phyloP scores from a whole-genome alignment of 345 rosid species.

The Turnera subulata region DNA sequence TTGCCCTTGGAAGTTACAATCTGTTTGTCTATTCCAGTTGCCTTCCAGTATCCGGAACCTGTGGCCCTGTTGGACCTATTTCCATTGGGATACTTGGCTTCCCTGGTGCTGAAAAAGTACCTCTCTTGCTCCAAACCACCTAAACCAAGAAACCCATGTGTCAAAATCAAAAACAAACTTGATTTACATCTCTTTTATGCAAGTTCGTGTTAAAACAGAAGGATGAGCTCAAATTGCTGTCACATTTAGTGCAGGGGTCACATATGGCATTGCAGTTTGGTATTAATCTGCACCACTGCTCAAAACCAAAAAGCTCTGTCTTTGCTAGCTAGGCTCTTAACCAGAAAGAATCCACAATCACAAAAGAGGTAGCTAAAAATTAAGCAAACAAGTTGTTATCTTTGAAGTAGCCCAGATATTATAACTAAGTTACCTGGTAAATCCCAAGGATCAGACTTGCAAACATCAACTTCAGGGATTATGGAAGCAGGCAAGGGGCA shows the following conservation, averaged over 20 bases:
- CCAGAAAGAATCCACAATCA: no score
- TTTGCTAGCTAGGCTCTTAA: no score
- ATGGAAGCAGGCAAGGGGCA: conserved; percentile 80
- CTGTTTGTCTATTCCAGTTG: conserved; percentile 85
- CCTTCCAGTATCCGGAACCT: conserved; percentile 88
- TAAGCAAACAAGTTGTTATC: neutral
- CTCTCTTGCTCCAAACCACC: conserved; percentile 88
- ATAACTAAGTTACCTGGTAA: conserved; percentile 63
- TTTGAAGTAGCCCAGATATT: neutral
- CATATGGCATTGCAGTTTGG: conserved; percentile 12
- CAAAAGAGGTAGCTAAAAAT: no score
- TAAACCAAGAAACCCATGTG: conserved; percentile 19
- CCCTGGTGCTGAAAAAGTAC: conserved; percentile 90
- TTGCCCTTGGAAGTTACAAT: conserved; percentile 55
- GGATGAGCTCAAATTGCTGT: no score
- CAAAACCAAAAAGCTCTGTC: no score
- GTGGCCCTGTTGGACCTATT: conserved; percentile 87
- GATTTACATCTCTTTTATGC: no score
- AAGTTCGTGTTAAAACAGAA: no score
- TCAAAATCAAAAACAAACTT: conserved; percentile 11
- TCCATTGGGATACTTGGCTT: conserved; percentile 91
- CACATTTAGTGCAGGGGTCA: neutral
- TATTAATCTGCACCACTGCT: neutral
- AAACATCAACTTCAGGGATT: conserved; percentile 84
- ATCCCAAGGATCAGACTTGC: conserved; percentile 93